These are phyloP conservation scores for Cadophora gregata DNA, from an alignment of 2,329 filamentous ascomycete genomes.

Conservation along the genomic window DNA sequence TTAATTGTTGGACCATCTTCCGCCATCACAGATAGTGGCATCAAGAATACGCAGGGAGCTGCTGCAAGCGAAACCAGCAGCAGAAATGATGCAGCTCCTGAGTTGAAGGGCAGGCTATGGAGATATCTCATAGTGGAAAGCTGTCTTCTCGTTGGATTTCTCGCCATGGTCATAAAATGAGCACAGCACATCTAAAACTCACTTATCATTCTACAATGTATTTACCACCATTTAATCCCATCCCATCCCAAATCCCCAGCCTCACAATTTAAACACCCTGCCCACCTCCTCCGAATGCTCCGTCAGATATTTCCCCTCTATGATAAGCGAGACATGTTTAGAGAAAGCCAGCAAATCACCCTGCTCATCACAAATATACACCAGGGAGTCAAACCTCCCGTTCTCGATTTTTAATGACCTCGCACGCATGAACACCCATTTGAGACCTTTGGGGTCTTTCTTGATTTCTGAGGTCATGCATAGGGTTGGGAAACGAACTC, in stretches of 20 bases:
- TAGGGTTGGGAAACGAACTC: conserved; percentile 1
- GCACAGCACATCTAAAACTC: not conserved
- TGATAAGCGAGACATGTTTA: conserved; percentile 5
- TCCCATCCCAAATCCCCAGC: no score
- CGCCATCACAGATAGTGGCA: no score
- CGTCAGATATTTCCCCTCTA: conserved; percentile 7
- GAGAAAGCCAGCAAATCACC: conserved; percentile 8
- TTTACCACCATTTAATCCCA: no score
- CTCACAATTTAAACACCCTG: conserved; percentile 7
- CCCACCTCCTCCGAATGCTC: conserved; percentile 12
- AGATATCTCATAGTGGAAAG: not conserved
- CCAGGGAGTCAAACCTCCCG: not conserved
- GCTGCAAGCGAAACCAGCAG: not conserved
- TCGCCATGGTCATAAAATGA: not conserved
- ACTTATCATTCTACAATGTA: no score
- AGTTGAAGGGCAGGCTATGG: not conserved
- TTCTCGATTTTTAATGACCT: conserved; percentile 10
- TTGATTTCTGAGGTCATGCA: conserved; percentile 4
- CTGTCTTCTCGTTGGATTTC: not conserved
- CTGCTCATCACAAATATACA: conserved; percentile 1
- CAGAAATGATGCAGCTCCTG: not conserved
- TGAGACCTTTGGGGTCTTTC: conserved; percentile 4
- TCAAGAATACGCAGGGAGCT: no score
- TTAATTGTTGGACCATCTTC: no score
- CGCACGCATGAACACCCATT: not conserved